These are phyloP conservation scores for Mycena leptocephala DNA, from an alignment of 768 basidiomycete genomes.

Conservation along the genomic window DNA sequence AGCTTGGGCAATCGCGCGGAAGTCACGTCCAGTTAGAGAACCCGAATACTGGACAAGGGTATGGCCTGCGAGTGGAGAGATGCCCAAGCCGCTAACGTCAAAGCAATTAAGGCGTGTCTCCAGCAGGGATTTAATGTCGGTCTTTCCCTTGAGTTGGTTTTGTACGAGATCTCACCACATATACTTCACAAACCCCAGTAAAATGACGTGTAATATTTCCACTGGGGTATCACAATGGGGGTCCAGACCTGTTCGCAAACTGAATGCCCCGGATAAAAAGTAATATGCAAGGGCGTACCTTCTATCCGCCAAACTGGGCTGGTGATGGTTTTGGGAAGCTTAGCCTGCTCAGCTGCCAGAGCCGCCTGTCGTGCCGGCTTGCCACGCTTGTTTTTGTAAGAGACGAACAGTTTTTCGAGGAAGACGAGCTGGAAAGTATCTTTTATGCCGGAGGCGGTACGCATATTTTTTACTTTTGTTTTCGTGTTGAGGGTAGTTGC, in stretches of 20 bases:
- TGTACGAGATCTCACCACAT: not conserved
- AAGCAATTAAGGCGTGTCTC: not conserved
- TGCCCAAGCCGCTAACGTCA: conserved; percentile 46
- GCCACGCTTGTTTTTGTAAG: not conserved
- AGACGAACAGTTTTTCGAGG: not conserved
- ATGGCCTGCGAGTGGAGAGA: conserved; percentile 45
- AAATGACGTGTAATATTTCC: not conserved
- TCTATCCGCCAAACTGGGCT: not conserved
- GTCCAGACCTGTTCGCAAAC: not conserved
- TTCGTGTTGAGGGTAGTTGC: not conserved
- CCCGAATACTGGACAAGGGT: conserved; percentile 49
- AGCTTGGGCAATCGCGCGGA: conserved; percentile 28
- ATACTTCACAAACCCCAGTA: not conserved
- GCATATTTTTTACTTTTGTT: not conserved
- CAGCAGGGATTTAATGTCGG: not conserved
- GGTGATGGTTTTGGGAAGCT: not conserved
- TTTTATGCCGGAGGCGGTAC: not conserved
- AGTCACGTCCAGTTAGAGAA: conserved; percentile 54
- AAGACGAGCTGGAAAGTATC: not conserved
- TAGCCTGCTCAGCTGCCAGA: not conserved
- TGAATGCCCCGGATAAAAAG: not conserved
- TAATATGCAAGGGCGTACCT: not conserved
- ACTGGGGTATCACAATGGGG: not conserved
- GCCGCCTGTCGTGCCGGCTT: not conserved
- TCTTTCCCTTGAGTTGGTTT: not conserved